These are phyloP conservation scores for Lojkania enalia DNA, from an alignment of 2,329 filamentous ascomycete genomes.

Conservation along the genomic window DNA sequence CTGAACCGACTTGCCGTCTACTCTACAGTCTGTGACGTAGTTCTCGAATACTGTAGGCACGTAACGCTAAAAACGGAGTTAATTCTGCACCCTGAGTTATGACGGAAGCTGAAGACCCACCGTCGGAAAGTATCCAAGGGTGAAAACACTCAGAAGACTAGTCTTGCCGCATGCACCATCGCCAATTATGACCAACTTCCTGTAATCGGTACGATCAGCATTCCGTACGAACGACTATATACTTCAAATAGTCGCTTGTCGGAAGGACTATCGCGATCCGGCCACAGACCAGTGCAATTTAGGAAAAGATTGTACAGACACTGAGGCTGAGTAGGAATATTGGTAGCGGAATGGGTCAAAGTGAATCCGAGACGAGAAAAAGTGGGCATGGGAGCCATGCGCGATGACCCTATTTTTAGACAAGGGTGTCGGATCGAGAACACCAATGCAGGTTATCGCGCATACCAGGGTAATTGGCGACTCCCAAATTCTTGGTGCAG, in stretches of 20 bases:
- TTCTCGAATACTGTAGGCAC: slow-evolving; percentile 96
- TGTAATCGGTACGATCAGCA: slow-evolving; percentile 48
- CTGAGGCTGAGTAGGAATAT: slow-evolving; percentile 5
- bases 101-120: slow-evolving; percentile 64
- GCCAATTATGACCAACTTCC: slow-evolving; percentile 95
- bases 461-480: slow-evolving; percentile 30
- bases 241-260: slow-evolving; percentile 15
- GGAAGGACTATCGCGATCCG: slow-evolving; percentile 13
- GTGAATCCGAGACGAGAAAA: slow-evolving; percentile 38
- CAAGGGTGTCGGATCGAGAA: slow-evolving; percentile 39
- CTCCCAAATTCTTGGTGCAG: slow-evolving; percentile 27
- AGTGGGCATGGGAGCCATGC: slow-evolving; percentile 37
- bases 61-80: slow-evolving; percentile 37
- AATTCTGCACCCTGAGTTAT: slow-evolving; percentile 20
- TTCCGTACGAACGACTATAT: slow-evolving; percentile 8
- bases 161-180: slow-evolving; percentile 99
- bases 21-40: slow-evolving; percentile 97
- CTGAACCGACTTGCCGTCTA: slow-evolving; percentile 98
- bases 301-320: slow-evolving; percentile 8
- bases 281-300: slow-evolving; percentile 15
- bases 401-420: slow-evolving; percentile 42
- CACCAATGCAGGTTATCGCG: slow-evolving; percentile 45
- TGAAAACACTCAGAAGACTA: slow-evolving; percentile 95
- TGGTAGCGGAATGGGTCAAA: slow-evolving; percentile 8
- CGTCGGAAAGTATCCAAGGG: slow-evolving; percentile 94